These are phyloP conservation scores for Neonectria faginata DNA, from an alignment of 2,329 filamentous ascomycete genomes.

Conservation along the genomic window DNA sequence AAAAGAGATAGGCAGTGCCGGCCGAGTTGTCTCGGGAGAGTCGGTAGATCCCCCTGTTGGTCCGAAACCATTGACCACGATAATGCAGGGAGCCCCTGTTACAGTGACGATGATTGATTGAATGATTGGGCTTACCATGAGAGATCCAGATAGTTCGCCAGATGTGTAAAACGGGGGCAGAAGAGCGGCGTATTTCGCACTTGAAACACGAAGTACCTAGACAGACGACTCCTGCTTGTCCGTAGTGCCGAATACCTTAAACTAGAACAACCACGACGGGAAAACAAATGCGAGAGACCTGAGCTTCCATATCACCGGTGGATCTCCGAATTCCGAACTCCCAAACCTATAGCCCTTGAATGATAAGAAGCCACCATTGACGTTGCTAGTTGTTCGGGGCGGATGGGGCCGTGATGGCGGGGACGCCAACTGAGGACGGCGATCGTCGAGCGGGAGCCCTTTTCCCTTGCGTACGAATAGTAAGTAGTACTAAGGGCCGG, in stretches of 20 bases:
- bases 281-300: background rate
- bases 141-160: background rate
- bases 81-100: slow-evolving; percentile 25
- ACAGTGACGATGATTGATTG: slow-evolving; percentile 12
- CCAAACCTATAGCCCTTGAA: slow-evolving; percentile 17
- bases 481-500: slow-evolving; percentile 5
- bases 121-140: slow-evolving; percentile 1
- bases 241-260: background rate
- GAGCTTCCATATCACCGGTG: slow-evolving; percentile 26
- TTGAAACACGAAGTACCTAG: background rate
- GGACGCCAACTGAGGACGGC: slow-evolving; percentile 11
- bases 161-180: background rate
- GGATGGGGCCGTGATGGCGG: slow-evolving; percentile 18
- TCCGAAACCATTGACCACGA: slow-evolving; percentile 13
- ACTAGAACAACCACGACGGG: background rate
- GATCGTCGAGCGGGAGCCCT: slow-evolving; percentile 20
- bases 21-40: slow-evolving; percentile 16
- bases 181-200: background rate
- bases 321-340: slow-evolving; percentile 24
- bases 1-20: slow-evolving; percentile 20
- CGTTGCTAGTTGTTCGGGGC: slow-evolving; percentile 16
- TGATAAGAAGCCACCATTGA: slow-evolving; percentile 1
- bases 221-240: background rate
- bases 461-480: slow-evolving; percentile 3
- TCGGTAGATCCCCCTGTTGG: slow-evolving; percentile 21